A percentile compares a stretch with the other conserved stretches of the same genome.
phyloP scores from a whole-genome alignment of 2,329 filamentous ascomycete species.

The Diaporthe sp. region DNA sequence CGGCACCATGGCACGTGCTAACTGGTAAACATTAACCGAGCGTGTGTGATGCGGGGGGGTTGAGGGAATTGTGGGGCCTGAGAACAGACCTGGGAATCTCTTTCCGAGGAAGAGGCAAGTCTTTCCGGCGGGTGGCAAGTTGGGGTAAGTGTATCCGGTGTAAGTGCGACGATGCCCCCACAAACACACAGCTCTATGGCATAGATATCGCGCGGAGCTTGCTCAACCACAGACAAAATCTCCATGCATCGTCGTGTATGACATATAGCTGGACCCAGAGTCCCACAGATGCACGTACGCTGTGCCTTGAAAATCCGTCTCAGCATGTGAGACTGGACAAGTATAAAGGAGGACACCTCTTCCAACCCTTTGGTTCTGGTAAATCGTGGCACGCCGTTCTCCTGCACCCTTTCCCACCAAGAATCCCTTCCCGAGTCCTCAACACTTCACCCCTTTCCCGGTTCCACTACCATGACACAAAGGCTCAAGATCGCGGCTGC shows the following conservation, averaged over 20 bases:
- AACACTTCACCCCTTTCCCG: not conserved
- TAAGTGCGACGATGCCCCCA: not conserved
- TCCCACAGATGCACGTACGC: not conserved
- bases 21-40: not conserved
- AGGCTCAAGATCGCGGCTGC: conserved; percentile 60
- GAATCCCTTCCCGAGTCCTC: not conserved
- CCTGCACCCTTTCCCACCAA: not conserved
- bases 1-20: not conserved
- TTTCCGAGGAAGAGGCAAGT: not conserved
- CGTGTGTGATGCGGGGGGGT: not conserved
- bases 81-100: not conserved
- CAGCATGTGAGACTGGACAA: conserved; percentile 8
- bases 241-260: not conserved
- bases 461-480: not conserved
- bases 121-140: not conserved
- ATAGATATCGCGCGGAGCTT: not conserved
- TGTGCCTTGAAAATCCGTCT: not conserved
- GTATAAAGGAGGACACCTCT: conserved; percentile 5
- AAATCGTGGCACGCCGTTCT: not conserved
- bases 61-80: not conserved
- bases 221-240: not conserved
- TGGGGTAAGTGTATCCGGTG: conserved; percentile 9
- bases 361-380: too few relatives aligned
- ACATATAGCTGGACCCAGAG: not conserved
- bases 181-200: not conserved